Conservation (phyloP, 1,284 basidiomycete species). For the Schizopora paradoxa region DNA sequence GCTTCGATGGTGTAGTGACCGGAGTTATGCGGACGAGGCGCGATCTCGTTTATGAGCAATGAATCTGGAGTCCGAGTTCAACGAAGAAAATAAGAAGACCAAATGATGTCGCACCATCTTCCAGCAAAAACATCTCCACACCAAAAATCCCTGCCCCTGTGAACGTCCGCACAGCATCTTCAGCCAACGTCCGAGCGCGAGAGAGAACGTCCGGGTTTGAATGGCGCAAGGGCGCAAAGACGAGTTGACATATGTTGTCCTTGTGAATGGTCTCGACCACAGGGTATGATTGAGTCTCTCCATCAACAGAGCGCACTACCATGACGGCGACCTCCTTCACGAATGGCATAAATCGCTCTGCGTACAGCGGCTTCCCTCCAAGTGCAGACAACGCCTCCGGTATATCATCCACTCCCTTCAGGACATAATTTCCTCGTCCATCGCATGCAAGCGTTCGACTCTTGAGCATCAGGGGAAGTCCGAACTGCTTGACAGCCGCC, state of each 20-base stretch:
- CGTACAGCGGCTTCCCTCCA: constrained; percentile 73
- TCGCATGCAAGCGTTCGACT: constrained; percentile 94
- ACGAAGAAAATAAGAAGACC: constrained; percentile 3
- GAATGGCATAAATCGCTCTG: constrained; percentile 92
- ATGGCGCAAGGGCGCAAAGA: constrained; percentile 79
- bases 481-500: constrained; percentile 51
- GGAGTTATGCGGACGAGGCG: constrained; percentile 98
- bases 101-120: constrained; percentile 56
- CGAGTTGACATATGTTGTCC: constrained; percentile 91
- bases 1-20: constrained; percentile 99
- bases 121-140: constrained; percentile 96
- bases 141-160: constrained; percentile 94
- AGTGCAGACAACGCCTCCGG: constrained; percentile 64
- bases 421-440: constrained; percentile 87
- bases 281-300: constrained; percentile 82
- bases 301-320: constrained; percentile 81
- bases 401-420: constrained; percentile 54
- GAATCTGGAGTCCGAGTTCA: constrained; percentile 42
- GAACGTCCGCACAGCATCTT: constrained; percentile 77
- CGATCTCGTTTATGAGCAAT: constrained; percentile 94
- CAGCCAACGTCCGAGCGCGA: constrained; percentile 72
- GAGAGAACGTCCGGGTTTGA: constrained; percentile 51
- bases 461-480: constrained; percentile 95
- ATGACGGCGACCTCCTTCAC: constrained; percentile 92
- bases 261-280: constrained; percentile 95